These are phyloP conservation scores for Alternaria triticimaculans DNA, from an alignment of 2,329 filamentous ascomycete genomes.

Conservation along the genomic window DNA sequence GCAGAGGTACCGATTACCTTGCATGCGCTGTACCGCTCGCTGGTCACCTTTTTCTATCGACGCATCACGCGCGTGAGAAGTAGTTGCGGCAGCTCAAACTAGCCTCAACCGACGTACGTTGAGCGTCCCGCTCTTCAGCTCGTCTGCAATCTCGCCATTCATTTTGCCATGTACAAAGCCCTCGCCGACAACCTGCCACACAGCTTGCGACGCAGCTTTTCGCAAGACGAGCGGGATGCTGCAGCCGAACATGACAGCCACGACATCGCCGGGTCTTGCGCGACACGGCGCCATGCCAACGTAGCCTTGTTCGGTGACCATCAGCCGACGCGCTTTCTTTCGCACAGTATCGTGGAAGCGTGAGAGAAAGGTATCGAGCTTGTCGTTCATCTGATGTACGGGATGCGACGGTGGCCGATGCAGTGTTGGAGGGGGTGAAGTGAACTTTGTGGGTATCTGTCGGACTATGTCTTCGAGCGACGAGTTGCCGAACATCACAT, in stretches of 20 bases:
- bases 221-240: constrained; percentile 46
- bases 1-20: not conserved
- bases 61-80: not conserved
- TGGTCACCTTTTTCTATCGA: not conserved
- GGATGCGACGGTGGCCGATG: constrained; percentile 24
- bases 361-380: constrained; percentile 32
- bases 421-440: constrained; percentile 11
- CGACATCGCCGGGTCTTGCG: constrained; percentile 34
- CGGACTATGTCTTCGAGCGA: constrained; percentile 25
- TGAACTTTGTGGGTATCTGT: constrained; percentile 4
- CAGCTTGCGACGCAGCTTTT: constrained; percentile 12
- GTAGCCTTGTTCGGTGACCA: constrained; percentile 31
- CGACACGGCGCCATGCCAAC: constrained; percentile 42
- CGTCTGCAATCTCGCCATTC: constrained; percentile 31
- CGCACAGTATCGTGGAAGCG: constrained; percentile 39
- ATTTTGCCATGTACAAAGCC: constrained; percentile 37
- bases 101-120: constrained; percentile 17
- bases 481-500: constrained; percentile 20
- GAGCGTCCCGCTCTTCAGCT: constrained; percentile 20
- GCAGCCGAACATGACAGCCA: constrained; percentile 45
- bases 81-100: constrained; percentile 2
- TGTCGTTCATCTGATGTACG: constrained; percentile 21
- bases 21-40: not conserved
- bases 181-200: constrained; percentile 39
- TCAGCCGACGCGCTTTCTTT: constrained; percentile 39